Conservation (phyloP, 495 filamentous ascomycete genomes). For the Penicillium coffeae region DNA sequence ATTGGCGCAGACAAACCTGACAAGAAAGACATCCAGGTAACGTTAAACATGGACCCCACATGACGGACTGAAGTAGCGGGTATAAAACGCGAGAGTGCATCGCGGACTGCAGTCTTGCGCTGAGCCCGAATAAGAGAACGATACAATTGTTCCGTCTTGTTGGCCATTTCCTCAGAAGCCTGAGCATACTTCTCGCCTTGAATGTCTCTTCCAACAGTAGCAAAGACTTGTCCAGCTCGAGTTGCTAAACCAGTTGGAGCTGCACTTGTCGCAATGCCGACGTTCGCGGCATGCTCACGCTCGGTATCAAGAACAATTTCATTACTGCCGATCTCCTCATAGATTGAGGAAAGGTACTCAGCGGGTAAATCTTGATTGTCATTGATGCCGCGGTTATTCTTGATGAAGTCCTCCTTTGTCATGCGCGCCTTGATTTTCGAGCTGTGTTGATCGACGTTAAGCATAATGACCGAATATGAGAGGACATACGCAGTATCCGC, state of each 20-base stretch:
- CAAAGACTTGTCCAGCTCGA: conserved; percentile 82
- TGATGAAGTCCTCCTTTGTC: conserved; percentile 96
- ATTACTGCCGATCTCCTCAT: conserved; percentile 82
- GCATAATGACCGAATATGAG: conserved; percentile 91
- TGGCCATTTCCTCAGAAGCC: conserved; percentile 92
- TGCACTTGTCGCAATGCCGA: conserved; percentile 52
- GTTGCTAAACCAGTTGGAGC: conserved; percentile 68
- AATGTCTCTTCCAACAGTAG: conserved; percentile 84
- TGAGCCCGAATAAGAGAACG: conserved; percentile 85
- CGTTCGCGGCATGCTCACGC: conserved; percentile 76
- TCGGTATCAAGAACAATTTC: conserved; percentile 96
- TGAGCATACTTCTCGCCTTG: conserved; percentile 91
- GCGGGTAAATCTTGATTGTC: conserved; percentile 90
- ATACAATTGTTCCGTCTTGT: conserved; percentile 83
- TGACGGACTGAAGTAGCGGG: conserved; percentile 90
- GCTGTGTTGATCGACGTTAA: conserved; percentile 96
- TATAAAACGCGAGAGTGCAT: conserved; percentile 72
- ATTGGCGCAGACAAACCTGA: conserved; percentile 87
- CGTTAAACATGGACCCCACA: conserved; percentile 97
- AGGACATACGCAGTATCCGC: conserved; percentile 97
- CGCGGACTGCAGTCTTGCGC: conserved; percentile 65
- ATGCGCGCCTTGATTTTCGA: conserved; percentile 80
- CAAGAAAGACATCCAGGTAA: conserved; percentile 98
- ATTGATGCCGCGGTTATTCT: conserved; percentile 98
- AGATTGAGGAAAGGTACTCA: conserved; percentile 87